Conservation (phyloP, 176 grass and related monocot genomes). For the Cocos nucifera region DNA sequence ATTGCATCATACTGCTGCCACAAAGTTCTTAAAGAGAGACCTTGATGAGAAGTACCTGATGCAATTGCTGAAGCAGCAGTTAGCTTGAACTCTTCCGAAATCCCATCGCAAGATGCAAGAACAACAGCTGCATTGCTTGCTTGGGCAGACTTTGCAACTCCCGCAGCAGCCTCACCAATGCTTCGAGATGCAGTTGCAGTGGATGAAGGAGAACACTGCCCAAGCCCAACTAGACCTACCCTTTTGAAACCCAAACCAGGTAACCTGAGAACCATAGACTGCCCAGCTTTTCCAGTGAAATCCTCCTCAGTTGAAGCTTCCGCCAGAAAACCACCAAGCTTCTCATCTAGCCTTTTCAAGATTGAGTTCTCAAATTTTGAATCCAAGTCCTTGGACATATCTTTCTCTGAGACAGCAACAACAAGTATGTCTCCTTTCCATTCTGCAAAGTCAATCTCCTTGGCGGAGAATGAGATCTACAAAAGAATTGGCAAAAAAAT, state of each 20-base stretch:
- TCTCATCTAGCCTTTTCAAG: constrained; percentile 60
- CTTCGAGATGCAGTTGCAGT: constrained; percentile 27
- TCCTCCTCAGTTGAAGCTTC: constrained; percentile 78
- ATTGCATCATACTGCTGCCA: no score
- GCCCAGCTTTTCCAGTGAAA: constrained; percentile 75
- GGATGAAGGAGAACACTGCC: constrained; percentile 41
- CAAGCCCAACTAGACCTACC: constrained; percentile 63
- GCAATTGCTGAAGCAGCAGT: constrained; percentile 58
- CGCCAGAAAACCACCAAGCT: constrained; percentile 56
- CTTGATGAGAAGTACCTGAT: constrained; percentile 37
- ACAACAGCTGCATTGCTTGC: constrained; percentile 58
- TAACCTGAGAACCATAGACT: constrained; percentile 67
- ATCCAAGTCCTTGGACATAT: constrained; percentile 58
- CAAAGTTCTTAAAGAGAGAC: no score
- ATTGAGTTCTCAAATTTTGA: constrained; percentile 75
- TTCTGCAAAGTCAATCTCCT: constrained; percentile 63
- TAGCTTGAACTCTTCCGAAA: constrained; percentile 46
- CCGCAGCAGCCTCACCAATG: constrained; percentile 67
- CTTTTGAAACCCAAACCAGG: constrained; percentile 78
- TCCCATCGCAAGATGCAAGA: constrained; percentile 43
- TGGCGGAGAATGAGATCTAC: constrained; percentile 59
- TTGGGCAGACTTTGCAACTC: constrained; percentile 68
- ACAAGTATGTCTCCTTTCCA: constrained; percentile 88
- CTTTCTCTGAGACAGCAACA: constrained; percentile 79
- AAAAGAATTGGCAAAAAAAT: background rate